phyloP scores from a whole-genome alignment of 2,329 filamentous ascomycete genomes.

The Cladophialophora chaetospira region DNA sequence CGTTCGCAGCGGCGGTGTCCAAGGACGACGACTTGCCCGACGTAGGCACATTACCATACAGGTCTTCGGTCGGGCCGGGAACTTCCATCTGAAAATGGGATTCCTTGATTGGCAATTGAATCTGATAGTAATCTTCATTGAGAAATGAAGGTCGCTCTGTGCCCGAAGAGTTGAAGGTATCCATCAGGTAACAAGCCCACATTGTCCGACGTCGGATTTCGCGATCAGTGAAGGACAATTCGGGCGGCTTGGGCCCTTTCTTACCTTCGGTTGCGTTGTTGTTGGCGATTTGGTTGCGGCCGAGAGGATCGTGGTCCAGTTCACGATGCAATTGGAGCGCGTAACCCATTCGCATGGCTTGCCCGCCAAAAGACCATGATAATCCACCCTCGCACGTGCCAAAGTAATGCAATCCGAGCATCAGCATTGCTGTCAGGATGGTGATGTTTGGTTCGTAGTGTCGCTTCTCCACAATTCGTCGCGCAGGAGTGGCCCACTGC shows the following conservation, averaged over 20 bases:
- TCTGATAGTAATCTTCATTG: slow-evolving; percentile 82
- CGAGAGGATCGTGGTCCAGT: slow-evolving; percentile 75
- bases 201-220: slow-evolving; percentile 92
- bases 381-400: slow-evolving; percentile 94
- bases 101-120: slow-evolving; percentile 89
- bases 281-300: slow-evolving; percentile 52
- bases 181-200: slow-evolving; percentile 99
- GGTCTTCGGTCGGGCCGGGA: slow-evolving; percentile 79
- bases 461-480: slow-evolving; percentile 80
- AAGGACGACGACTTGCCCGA: slow-evolving; percentile 58
- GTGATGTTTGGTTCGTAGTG: slow-evolving; percentile 97
- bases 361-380: slow-evolving; percentile 93
- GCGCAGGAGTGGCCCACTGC: slow-evolving; percentile 83
- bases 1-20: slow-evolving; percentile 47
- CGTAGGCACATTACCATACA: slow-evolving; percentile 69
- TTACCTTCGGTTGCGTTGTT: slow-evolving; percentile 19
- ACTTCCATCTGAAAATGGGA: slow-evolving; percentile 89
- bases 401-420: slow-evolving; percentile 91
- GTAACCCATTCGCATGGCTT: slow-evolving; percentile 96
- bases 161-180: slow-evolving; percentile 94
- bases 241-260: slow-evolving; percentile 49
- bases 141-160: slow-evolving; percentile 91
- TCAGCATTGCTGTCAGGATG: slow-evolving; percentile 84
- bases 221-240: slow-evolving; percentile 85
- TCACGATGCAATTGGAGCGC: slow-evolving; percentile 92